phyloP scores from a whole-genome alignment of 176 grass and related monocot genomes.

The Rhipidocladum racemiflorum region DNA sequence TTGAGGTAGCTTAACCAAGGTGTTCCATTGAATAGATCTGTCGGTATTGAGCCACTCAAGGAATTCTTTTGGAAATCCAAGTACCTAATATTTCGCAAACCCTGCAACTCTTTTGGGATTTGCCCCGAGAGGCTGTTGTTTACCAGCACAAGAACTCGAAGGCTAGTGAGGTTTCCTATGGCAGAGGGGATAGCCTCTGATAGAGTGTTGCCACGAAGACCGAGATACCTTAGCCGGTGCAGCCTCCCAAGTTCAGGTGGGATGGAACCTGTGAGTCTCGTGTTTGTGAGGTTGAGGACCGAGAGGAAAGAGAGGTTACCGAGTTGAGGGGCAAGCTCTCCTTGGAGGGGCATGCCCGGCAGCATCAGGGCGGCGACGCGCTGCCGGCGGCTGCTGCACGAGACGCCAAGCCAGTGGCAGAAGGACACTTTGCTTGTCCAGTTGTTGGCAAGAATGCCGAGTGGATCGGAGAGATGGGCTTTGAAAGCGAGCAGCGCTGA shows the following conservation, averaged over 20 bases:
- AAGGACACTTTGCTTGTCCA: background rate
- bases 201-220: background rate
- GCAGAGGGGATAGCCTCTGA: background rate
- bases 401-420: background rate
- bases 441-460: background rate
- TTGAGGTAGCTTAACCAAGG: background rate
- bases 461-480: background rate
- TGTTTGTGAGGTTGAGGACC: background rate
- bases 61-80: no score
- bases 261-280: background rate
- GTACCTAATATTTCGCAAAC: no score
- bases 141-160: background rate
- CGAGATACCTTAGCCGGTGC: background rate
- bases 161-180: conserved; percentile 8
- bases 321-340: background rate
- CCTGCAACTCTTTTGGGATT: background rate
- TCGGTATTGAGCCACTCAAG: background rate
- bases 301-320: conserved; percentile 4
- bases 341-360: background rate
- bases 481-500: background rate
- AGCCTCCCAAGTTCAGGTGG: background rate
- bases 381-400: background rate
- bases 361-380: background rate
- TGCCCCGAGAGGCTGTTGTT: background rate
- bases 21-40: background rate